phyloP scores from a whole-genome alignment of 306 rosid species.

The Dryas octopetala region DNA sequence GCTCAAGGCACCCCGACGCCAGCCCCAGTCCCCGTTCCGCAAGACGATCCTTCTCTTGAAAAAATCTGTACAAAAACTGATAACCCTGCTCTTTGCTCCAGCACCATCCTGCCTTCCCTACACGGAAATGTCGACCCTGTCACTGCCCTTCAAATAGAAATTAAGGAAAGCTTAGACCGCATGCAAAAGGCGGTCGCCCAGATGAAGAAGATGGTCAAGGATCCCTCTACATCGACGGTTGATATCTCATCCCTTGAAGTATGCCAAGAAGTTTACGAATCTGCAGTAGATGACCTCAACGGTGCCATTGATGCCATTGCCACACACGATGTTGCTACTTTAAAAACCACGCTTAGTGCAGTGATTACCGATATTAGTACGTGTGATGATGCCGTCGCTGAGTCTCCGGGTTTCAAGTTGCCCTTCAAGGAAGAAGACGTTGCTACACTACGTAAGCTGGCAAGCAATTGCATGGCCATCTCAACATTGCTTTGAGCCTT shows the following conservation, averaged over 20 bases:
- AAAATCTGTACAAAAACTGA: slow-evolving; percentile 9
- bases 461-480: slow-evolving; percentile 25
- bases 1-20: neutral
- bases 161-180: neutral
- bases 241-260: neutral
- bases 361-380: slow-evolving; percentile 21
- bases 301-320: slow-evolving; percentile 9
- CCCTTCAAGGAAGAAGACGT: slow-evolving; percentile 7
- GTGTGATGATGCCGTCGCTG: slow-evolving; percentile 25
- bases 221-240: neutral
- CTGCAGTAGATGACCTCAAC: slow-evolving; percentile 5
- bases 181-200: neutral
- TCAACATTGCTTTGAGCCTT: neutral
- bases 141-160: slow-evolving; percentile 15
- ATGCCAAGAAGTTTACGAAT: slow-evolving; percentile 14
- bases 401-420: slow-evolving; percentile 9
- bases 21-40: neutral
- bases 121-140: neutral
- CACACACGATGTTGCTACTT: neutral
- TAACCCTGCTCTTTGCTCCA: slow-evolving; percentile 17
- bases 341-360: slow-evolving; percentile 21
- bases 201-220: neutral
- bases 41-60: neutral
- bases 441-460: slow-evolving; percentile 8
- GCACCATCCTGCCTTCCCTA: slow-evolving; percentile 10